Evolutionary conservation across 2,329 filamentous ascomycete species (phyloP), one percentile per base, ranked within the genome.

Genomic region (Alternaria consortialis): DNA sequence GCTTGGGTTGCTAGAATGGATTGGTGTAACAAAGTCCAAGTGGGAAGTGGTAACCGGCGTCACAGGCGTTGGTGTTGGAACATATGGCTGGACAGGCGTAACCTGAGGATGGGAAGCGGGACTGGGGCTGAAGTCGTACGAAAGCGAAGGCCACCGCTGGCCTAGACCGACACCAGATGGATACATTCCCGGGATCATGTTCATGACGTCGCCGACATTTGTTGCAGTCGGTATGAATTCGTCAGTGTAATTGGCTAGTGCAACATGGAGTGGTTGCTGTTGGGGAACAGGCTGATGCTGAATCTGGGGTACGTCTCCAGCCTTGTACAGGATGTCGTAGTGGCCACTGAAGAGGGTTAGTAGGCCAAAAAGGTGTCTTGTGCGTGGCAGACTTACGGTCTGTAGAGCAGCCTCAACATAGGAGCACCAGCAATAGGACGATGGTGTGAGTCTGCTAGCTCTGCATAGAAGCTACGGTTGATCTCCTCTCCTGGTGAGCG

Each of bases 241-340:
- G 23, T 78, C 76, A 31, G 69, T 66, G 65, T 74, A 77, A 54
- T 73, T 76, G 67, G 80, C 73, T 68, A 77, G 71, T 27, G 74
- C 72, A 31, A 78, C 74, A 15, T 76, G 74, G 2, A 78, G 61
- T 12, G 75, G 70, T 37, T 73, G 62, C 63, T 76, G 76, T 20
- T 71, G 55, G 15, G 68, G 61, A 20, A 71, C 62, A 57, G 72
- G 55, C 36, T 71, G 68, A 23, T 73, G 72, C 50, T 70, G 69
- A 20, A 74, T 60, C 13, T 70, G 62, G 50, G 77, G 74, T 15
- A 85, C 71, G 68, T 86, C 84, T 66, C 86, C 85, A 29, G 84
- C 82, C 75, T 88, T 89, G 83, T 99, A 99, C 34, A 98, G 85
- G 63, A 99, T 89, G 78, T 98, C 95, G 79, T 98, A 99, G 80